Percentiles rank a stretch among this genome's conserved stretches.
phyloP scores from a whole-genome alignment of 2,329 filamentous ascomycete species.

The Colletotrichum falcatum region DNA sequence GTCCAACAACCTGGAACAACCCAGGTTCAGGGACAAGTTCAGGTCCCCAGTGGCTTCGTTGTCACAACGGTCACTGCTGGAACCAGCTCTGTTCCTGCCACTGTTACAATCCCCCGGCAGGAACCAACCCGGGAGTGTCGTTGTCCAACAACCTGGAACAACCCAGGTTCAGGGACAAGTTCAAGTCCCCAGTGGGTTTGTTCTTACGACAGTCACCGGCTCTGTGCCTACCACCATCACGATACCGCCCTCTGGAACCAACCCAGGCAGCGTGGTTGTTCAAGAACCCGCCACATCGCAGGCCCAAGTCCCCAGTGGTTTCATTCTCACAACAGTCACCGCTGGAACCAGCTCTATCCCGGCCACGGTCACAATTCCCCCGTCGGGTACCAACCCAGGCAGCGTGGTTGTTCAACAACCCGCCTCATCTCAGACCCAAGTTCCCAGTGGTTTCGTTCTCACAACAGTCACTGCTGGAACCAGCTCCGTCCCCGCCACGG shows the following conservation, averaged over 20 bases:
- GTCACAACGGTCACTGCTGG: not conserved
- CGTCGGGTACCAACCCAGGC: not conserved
- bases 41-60: not conserved
- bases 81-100: not conserved
- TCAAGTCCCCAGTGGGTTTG: not conserved
- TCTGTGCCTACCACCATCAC: not conserved
- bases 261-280: conserved; percentile 10
- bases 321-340: not conserved
- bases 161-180: too few relatives aligned
- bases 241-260: conserved; percentile 2
- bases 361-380: not conserved
- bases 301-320: not conserved
- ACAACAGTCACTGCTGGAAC: not conserved
- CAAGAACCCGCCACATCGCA: not conserved
- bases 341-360: not conserved
- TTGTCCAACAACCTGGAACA: not conserved
- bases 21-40: not conserved
- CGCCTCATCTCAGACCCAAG: not conserved
- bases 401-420: not conserved
- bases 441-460: not conserved
- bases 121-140: not conserved
- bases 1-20: not conserved
- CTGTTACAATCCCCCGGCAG: not conserved
- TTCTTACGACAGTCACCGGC: conserved; percentile 1
- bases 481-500: not conserved